These are phyloP conservation scores for Trametes coccinea DNA, from an alignment of 768 basidiomycete genomes.

Conservation along the genomic window DNA sequence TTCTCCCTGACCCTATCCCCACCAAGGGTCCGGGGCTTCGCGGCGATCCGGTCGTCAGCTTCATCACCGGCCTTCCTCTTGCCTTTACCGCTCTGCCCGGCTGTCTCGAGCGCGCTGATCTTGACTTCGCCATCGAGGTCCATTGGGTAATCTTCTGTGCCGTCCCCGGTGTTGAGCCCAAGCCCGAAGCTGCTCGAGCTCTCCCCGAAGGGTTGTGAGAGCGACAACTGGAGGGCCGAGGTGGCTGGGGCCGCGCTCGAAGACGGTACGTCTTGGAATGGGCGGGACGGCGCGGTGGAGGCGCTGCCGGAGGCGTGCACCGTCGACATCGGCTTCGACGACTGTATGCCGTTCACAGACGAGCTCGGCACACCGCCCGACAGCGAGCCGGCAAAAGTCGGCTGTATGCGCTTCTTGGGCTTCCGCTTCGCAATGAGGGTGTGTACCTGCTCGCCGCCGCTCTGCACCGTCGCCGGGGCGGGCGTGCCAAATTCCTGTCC, in stretches of 20 bases:
- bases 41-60: slow-evolving; percentile 34
- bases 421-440: slow-evolving; percentile 74
- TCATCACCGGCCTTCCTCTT: slow-evolving; percentile 49
- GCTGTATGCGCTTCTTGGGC: slow-evolving; percentile 64
- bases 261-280: slow-evolving; percentile 15
- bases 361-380: slow-evolving; percentile 39
- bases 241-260: slow-evolving; percentile 10
- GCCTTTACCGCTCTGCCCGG: slow-evolving; percentile 44
- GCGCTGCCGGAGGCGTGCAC: neutral
- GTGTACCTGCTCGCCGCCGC: slow-evolving; percentile 60
- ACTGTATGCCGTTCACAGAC: slow-evolving; percentile 23
- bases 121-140: slow-evolving; percentile 61
- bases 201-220: slow-evolving; percentile 16
- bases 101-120: slow-evolving; percentile 38
- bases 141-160: slow-evolving; percentile 43
- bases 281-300: slow-evolving; percentile 1
- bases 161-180: slow-evolving; percentile 31
- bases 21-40: slow-evolving; percentile 60
- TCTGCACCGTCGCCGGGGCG: slow-evolving; percentile 28
- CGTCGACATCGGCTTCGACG: slow-evolving; percentile 7
- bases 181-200: slow-evolving; percentile 14
- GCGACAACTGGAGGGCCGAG: slow-evolving; percentile 19
- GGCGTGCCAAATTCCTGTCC: slow-evolving; percentile 27
- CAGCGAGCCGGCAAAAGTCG: slow-evolving; percentile 38
- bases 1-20: slow-evolving; percentile 59